Evolutionary conservation across 2,329 filamentous ascomycete species (phyloP).

Genomic region (Exophiala bonariae): DNA sequence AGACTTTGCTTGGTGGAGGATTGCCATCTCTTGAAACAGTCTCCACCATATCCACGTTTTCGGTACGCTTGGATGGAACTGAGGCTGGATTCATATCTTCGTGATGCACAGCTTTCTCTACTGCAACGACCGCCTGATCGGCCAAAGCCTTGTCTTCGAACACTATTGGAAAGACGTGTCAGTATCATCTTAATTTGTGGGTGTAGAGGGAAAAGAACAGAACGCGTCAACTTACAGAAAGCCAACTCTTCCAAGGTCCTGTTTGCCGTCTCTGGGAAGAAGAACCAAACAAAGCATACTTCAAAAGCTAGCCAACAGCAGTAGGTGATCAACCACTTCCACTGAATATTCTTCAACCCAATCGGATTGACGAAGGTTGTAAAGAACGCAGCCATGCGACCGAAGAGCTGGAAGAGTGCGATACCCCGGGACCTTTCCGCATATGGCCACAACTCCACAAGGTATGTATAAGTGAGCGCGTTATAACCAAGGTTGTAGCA

Average conservation of each 20-base stretch:
- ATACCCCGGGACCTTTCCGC: conserved; percentile 59
- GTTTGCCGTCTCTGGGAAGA: conserved; percentile 46
- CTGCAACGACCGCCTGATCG: conserved; percentile 36
- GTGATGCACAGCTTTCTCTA: conserved; percentile 36
- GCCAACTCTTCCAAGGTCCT: conserved; percentile 48
- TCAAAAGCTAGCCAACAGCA: conserved; percentile 44
- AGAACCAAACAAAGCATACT: conserved; percentile 43
- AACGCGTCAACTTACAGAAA: conserved; percentile 33
- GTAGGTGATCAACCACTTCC: conserved; percentile 48
- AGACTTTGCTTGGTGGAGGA: too few species aligned
- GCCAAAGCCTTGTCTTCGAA: conserved; percentile 39
- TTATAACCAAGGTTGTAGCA: conserved; percentile 54
- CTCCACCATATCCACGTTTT: too few species aligned
- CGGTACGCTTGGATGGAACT: too few species aligned
- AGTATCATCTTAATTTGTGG: too few species aligned
- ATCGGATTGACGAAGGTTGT: conserved; percentile 51
- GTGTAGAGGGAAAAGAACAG: background rate
- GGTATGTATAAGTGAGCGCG: conserved; percentile 63
- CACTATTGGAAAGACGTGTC: conserved; percentile 26
- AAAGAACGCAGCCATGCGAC: conserved; percentile 50
- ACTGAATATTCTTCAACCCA: conserved; percentile 41
- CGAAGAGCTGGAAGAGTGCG: conserved; percentile 58
- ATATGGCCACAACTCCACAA: conserved; percentile 62
- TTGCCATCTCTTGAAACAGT: too few species aligned
- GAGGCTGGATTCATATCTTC: conserved; percentile 16